Evolutionary conservation across 2,329 filamentous ascomycete species (phyloP).

Genomic region (Alternaria ventricosa): DNA sequence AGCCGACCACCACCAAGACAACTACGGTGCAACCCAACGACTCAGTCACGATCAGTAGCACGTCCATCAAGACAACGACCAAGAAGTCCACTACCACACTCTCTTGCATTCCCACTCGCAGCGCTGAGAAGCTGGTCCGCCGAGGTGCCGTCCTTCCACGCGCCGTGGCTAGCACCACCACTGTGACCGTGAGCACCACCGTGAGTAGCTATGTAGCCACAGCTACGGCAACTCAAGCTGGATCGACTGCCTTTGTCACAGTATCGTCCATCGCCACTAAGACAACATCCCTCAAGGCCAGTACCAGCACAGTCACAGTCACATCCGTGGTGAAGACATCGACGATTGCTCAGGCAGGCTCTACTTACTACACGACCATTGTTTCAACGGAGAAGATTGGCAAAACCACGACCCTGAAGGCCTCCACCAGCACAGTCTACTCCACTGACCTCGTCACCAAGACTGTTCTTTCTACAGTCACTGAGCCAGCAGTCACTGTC

Average conservation of each 20-base stretch:
- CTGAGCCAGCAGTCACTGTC: slow-evolving; percentile 23
- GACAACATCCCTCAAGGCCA: slow-evolving; percentile 18
- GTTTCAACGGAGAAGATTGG: slow-evolving; percentile 21
- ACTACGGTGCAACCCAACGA: slow-evolving; percentile 27
- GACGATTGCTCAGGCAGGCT: slow-evolving; percentile 32
- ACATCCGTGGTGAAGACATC: slow-evolving; percentile 28
- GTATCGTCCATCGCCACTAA: slow-evolving; percentile 13
- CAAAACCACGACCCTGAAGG: slow-evolving; percentile 27
- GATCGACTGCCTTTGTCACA: slow-evolving; percentile 21
- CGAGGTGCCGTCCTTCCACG: slow-evolving; percentile 23
- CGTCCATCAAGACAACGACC: slow-evolving; percentile 34
- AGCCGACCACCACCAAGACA: slow-evolving; percentile 30
- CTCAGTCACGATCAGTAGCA: slow-evolving; percentile 23
- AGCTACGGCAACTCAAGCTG: slow-evolving; percentile 15
- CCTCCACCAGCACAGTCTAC: slow-evolving; percentile 19
- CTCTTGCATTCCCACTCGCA: slow-evolving; percentile 35
- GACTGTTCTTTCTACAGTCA: slow-evolving; percentile 19
- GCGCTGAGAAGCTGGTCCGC: slow-evolving; percentile 15
- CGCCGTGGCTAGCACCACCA: slow-evolving; percentile 23
- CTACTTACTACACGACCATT: slow-evolving; percentile 22
- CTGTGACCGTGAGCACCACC: slow-evolving; percentile 31
- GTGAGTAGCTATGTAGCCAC: slow-evolving; percentile 31
- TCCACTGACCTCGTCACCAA: slow-evolving; percentile 16
- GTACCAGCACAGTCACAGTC: slow-evolving; percentile 25
- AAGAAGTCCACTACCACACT: slow-evolving; percentile 38